Evolutionary conservation across 2,329 filamentous ascomycete genomes (phyloP).

Genomic region (Anthostomella pinea): DNA sequence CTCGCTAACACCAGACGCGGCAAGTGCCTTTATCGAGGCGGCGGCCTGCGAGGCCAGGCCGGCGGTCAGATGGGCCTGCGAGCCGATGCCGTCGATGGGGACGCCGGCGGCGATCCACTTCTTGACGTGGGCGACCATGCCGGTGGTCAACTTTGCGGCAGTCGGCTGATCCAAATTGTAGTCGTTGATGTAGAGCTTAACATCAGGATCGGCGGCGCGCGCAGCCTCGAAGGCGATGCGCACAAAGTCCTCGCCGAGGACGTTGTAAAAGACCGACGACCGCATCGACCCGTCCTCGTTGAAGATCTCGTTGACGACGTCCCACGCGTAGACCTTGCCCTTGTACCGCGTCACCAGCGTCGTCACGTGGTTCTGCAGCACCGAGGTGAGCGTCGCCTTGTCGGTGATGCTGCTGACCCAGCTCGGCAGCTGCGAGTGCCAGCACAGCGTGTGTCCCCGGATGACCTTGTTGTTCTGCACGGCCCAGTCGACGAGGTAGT

Average conservation of each 20-base stretch:
- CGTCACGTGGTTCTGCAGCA: slow-evolving; percentile 59
- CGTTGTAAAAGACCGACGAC: slow-evolving; percentile 60
- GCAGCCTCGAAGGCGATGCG: slow-evolving; percentile 68
- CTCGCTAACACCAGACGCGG: slow-evolving; percentile 43
- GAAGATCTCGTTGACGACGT: slow-evolving; percentile 66
- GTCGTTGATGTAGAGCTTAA: slow-evolving; percentile 76
- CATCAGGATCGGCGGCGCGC: slow-evolving; percentile 60
- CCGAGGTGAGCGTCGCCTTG: slow-evolving; percentile 44
- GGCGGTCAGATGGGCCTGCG: slow-evolving; percentile 47
- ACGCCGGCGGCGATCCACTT: slow-evolving; percentile 61
- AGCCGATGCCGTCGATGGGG: slow-evolving; percentile 59
- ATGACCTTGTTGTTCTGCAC: slow-evolving; percentile 53
- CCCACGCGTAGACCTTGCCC: slow-evolving; percentile 54
- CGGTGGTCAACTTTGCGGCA: slow-evolving; percentile 53
- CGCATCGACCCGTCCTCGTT: slow-evolving; percentile 60
- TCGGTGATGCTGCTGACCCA: slow-evolving; percentile 52
- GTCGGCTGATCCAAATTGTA: slow-evolving; percentile 62
- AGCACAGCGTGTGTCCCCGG: slow-evolving; percentile 65
- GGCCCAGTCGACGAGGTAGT: slow-evolving; percentile 60
- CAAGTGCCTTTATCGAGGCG: slow-evolving; percentile 45
- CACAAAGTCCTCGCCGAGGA: slow-evolving; percentile 69
- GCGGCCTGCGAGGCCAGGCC: slow-evolving; percentile 40
- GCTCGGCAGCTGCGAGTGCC: slow-evolving; percentile 57
- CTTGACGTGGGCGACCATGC: slow-evolving; percentile 55
- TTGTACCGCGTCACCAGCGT: slow-evolving; percentile 57